These are phyloP conservation scores for Cystobasidium ongulense DNA, from an alignment of 768 basidiomycete genomes.

Conservation along the genomic window DNA sequence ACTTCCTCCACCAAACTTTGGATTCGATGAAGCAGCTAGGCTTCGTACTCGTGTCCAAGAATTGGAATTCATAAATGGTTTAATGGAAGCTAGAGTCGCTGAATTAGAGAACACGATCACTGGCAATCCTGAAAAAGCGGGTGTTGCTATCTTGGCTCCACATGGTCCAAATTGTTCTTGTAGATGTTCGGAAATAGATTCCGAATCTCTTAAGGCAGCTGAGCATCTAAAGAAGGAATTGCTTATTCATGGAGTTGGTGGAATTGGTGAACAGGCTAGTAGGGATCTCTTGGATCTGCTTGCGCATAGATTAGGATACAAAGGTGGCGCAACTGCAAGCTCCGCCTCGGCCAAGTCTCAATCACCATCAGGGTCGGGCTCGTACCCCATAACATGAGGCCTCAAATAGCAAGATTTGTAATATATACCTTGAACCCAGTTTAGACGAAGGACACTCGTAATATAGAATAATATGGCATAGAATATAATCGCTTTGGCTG, in stretches of 20 bases:
- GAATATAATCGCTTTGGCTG: no score
- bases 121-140: neutral
- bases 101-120: slow-evolving; percentile 12
- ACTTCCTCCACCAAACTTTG: slow-evolving; percentile 15
- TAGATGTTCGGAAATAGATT: slow-evolving; percentile 7
- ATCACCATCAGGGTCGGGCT: neutral
- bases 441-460: neutral
- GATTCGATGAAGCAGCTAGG: slow-evolving; percentile 12
- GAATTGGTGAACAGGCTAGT: slow-evolving; percentile 6
- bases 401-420: neutral
- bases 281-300: slow-evolving; percentile 20
- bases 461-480: neutral
- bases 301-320: slow-evolving; percentile 3
- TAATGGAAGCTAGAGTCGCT: slow-evolving; percentile 21
- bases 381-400: neutral
- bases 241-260: neutral
- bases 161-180: slow-evolving; percentile 17
- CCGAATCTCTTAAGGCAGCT: neutral
- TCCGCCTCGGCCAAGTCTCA: neutral
- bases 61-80: slow-evolving; percentile 32
- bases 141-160: neutral
- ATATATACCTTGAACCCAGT: neutral
- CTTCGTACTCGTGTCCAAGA: slow-evolving; percentile 28
- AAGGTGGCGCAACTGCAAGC: neutral
- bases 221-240: slow-evolving; percentile 22